Evolutionary conservation across 352 stramenopile genomes (phyloP).

Genomic region (Bremia lactucae): DNA sequence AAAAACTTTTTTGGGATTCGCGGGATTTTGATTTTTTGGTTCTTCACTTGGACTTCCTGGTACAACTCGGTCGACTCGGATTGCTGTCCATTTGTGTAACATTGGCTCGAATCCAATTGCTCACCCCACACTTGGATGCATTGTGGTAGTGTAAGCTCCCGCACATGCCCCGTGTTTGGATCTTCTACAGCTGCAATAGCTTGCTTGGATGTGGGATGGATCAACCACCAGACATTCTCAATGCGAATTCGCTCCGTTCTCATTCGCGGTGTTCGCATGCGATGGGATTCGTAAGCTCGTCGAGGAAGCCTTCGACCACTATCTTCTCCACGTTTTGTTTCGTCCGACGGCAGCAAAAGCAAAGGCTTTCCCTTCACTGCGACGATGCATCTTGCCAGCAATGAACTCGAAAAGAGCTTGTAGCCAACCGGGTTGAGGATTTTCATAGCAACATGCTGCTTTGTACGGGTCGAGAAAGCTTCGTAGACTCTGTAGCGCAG

Average conservation of each 20-base stretch:
- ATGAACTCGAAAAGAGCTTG: conserved; percentile 78
- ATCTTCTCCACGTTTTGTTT: conserved; percentile 3
- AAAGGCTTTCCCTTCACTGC: conserved; percentile 70
- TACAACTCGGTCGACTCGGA: conserved; percentile 23
- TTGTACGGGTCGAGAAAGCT: conserved; percentile 72
- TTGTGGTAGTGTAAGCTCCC: conserved; percentile 88
- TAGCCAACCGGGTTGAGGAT: conserved; percentile 96
- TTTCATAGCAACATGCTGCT: conserved; percentile 92
- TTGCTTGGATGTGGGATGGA: conserved; percentile 91
- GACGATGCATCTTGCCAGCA: conserved; percentile 88
- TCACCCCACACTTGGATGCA: conserved; percentile 93
- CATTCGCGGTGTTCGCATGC: conserved; percentile 8
- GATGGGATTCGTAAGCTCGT: conserved; percentile 10
- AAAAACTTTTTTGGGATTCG: conserved; percentile 92
- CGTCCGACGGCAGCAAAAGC: conserved; percentile 9
- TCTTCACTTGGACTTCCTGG: conserved; percentile 65
- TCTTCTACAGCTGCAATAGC: conserved; percentile 90
- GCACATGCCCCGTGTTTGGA: conserved; percentile 67
- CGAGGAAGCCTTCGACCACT: neutral
- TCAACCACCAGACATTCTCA: conserved; percentile 92
- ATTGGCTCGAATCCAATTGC: conserved; percentile 27
- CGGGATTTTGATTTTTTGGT: conserved; percentile 72
- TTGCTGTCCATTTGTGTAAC: conserved; percentile 6
- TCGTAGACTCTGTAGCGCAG: conserved; percentile 81
- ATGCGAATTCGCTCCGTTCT: conserved; percentile 15